A percentile compares a stretch with the other conserved stretches of the same genome.
Conservation (phyloP, 1,139 yeast genomes). For the Sugiyamaella grinbergsii region DNA sequence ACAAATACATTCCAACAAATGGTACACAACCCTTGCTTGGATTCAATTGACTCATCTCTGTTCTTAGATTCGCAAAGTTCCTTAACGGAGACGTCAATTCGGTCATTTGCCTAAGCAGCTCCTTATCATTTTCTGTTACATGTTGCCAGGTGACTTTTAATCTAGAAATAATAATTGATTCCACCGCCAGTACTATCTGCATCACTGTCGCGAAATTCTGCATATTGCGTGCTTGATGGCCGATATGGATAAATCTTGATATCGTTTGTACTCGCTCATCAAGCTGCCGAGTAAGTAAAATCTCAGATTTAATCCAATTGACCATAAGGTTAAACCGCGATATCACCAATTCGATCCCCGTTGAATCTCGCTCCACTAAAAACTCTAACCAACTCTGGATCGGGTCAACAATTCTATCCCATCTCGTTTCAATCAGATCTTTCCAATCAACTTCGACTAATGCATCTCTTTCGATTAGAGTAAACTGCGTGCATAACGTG, state of each 20-base stretch:
- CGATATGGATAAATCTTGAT: slow-evolving; percentile 81
- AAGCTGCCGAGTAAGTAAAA: slow-evolving; percentile 63
- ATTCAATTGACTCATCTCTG: slow-evolving; percentile 59
- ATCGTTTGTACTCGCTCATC: slow-evolving; percentile 66
- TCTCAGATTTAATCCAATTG: slow-evolving; percentile 90
- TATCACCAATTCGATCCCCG: slow-evolving; percentile 83
- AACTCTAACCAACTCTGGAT: slow-evolving; percentile 87
- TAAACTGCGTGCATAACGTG: slow-evolving; percentile 74
- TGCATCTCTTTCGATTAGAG: slow-evolving; percentile 82
- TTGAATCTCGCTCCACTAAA: slow-evolving; percentile 57
- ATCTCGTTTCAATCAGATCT: slow-evolving; percentile 74
- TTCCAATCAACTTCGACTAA: slow-evolving; percentile 89
- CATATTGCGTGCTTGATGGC: slow-evolving; percentile 59
- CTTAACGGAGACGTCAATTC: slow-evolving; percentile 59
- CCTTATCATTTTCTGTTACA: slow-evolving; percentile 51
- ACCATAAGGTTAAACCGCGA: slow-evolving; percentile 82
- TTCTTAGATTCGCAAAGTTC: slow-evolving; percentile 66
- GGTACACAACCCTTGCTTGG: slow-evolving; percentile 86
- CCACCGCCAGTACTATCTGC: slow-evolving; percentile 82
- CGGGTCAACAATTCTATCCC: slow-evolving; percentile 67
- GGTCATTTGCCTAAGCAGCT: slow-evolving; percentile 48
- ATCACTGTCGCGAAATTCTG: slow-evolving; percentile 86
- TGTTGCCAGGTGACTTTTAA: slow-evolving; percentile 75
- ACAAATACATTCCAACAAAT: slow-evolving; percentile 79
- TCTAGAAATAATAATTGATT: slow-evolving; percentile 61